A percentile compares a stretch with the other conserved stretches of the same genome.
Evolutionary conservation across 768 basidiomycete genomes (phyloP).

Genomic region (Symmetrospora coprosmae): DNA sequence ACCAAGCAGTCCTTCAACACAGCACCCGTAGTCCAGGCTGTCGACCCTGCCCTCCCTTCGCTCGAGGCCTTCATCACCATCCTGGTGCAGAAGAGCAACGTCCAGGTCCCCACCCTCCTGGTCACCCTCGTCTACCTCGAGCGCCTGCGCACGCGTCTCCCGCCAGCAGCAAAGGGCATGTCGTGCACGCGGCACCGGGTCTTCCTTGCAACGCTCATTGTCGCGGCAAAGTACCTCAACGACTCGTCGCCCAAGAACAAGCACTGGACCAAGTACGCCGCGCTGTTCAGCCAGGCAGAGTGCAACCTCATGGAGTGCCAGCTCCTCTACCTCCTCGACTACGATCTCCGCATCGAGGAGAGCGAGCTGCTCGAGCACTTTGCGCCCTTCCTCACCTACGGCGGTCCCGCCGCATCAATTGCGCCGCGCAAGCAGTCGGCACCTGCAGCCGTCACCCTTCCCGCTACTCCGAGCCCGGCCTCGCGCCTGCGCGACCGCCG

Average conservation of each 20-base stretch:
- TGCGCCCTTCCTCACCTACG: slow-evolving; percentile 43
- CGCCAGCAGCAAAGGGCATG: slow-evolving; percentile 72
- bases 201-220: slow-evolving; percentile 88
- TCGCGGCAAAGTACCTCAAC: slow-evolving; percentile 91
- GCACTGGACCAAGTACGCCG: slow-evolving; percentile 73
- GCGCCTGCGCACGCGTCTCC: slow-evolving; percentile 63
- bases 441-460: background rate
- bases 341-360: slow-evolving; percentile 80
- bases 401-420: too few species aligned
- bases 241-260: slow-evolving; percentile 66
- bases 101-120: slow-evolving; percentile 78
- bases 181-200: slow-evolving; percentile 87
- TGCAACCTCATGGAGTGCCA: slow-evolving; percentile 96
- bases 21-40: background rate
- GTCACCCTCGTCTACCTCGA: slow-evolving; percentile 85
- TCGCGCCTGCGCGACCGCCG: slow-evolving; percentile 3
- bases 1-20: slow-evolving; percentile 41
- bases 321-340: slow-evolving; percentile 79
- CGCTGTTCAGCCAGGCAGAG: slow-evolving; percentile 49
- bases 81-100: slow-evolving; percentile 65
- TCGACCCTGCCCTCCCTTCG: slow-evolving; percentile 44
- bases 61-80: slow-evolving; percentile 72
- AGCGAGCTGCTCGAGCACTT: slow-evolving; percentile 51
- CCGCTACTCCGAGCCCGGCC: too few species aligned
- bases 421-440: background rate